Evolutionary conservation across 352 stramenopile genomes (phyloP), one percentile per base, ranked within the genome.

Genomic region (Phytophthora megakarya): DNA sequence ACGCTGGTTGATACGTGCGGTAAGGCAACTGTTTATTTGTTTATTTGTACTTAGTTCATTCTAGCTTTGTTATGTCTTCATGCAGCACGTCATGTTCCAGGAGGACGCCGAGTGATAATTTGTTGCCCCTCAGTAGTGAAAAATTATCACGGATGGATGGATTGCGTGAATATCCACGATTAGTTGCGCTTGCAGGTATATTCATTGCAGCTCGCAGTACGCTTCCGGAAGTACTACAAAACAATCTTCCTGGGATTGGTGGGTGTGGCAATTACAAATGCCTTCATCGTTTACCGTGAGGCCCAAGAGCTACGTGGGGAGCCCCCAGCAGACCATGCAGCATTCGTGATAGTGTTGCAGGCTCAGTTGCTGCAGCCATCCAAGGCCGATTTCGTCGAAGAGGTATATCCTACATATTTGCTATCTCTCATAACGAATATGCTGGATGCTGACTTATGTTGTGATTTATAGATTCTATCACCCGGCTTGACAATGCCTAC

Each of bases 231-330:
- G 25, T 71, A 68, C 46, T 63, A 68, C 52, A 71, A 72, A 18
- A 52, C 32, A 1, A 19, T 75, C 9, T 68, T 75, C 26, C 26
- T 75, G 15, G 61, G 52, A 0, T n/a, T 69, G 10, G 33, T 72
- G 0, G 67, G 72, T 30, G 68, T 71, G 45, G 50, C 57, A 16
- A 42, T 65, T 4, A 39, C 66, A 1, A 72, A 75, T 37, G 35
- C 33, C 0, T 75, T 57, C 53, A 60, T 71, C 30, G 40, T 75
- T 6, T 45, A 65, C 32, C 35, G 46, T 1, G 46, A 57, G n/a
- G 22, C 25, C 5, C 26, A 57, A 10, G 45, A 49, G 2, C 42
- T 52, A 5, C 13, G 28, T 23, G 35, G 48, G 0, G 23, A 70
- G 1, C 6, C 18, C 0, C 18, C 45, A 7, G 21, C 48, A 13